Base-by-base conservation (phyloP, 2,329 filamentous ascomycete species). In the Cordyceps cicadae region DNA sequence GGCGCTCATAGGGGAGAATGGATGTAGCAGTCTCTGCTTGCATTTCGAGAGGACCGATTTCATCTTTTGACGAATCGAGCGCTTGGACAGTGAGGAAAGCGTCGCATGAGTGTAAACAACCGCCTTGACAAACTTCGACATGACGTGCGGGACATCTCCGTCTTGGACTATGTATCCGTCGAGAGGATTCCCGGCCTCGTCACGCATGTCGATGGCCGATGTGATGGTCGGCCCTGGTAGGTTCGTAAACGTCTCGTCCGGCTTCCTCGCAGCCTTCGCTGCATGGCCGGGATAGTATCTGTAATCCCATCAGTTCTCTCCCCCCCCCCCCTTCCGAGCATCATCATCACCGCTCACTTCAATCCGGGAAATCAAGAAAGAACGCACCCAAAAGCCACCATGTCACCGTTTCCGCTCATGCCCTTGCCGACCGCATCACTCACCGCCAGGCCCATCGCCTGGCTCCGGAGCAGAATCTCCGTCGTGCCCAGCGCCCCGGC, bases 341-440 rank as follows among this genome's bases (percentile, higher is more conserved):
- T 24, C 24, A 24, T n/a, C n/a, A n/a, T n/a, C n/a, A n/a, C n/a
- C n/a, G n/a, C n/a, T n/a, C n/a, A n/a, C n/a, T n/a, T n/a, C n/a
- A n/a, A n/a, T n/a, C n/a, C n/a, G n/a, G n/a, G n/a, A n/a, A n/a
- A n/a, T n/a, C n/a, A n/a, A n/a, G n/a, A n/a, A n/a, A n/a, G 14
- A 52, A 17, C 77, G 69, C 70, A 81, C 75, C 81, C 85, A 69
- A 87, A 88, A 2, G 79, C 81, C 17, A 88, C 69, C 66, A 87
- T 84, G 64, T 88, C 85, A 3, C 86, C 85, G 65, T 88, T 88
- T 2, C 85, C 85, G 65, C 82, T 84, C 79, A 86, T 86, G 60
- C 80, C 79, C 61, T 77, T 76, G 5, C 85, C 85, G 9, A 87
- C 74, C 51, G 76, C 74, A 17, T 80, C 74, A 64, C 84, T 87